Percentiles rank a stretch among this genome's conserved stretches.
Conservation (phyloP, 108 stramenopile genomes). For the Ochromonas danica region DNA sequence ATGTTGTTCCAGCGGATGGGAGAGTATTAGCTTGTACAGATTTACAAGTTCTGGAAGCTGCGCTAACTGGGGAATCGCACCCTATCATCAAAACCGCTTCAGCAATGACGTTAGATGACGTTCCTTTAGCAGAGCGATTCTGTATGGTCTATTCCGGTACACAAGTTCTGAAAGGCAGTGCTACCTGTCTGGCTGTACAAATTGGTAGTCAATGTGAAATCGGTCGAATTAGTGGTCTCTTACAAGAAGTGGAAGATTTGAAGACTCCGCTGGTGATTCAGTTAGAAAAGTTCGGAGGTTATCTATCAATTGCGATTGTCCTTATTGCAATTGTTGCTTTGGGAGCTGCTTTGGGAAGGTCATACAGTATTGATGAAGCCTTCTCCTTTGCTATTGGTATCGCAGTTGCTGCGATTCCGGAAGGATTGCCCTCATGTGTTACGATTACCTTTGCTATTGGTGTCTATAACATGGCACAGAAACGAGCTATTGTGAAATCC, state of each 20-base stretch:
- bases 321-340: neutral
- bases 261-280: constrained; percentile 28
- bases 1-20: constrained; percentile 80
- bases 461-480: constrained; percentile 36
- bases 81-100: constrained; percentile 41
- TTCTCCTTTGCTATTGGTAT: constrained; percentile 31
- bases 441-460: constrained; percentile 48
- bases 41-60: constrained; percentile 75
- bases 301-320: neutral
- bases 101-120: constrained; percentile 42
- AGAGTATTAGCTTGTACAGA: constrained; percentile 70
- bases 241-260: neutral
- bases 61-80: constrained; percentile 84
- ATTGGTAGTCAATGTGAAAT: constrained; percentile 60
- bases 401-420: constrained; percentile 35
- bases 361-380: neutral
- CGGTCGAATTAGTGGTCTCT: constrained; percentile 22
- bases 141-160: constrained; percentile 67
- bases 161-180: constrained; percentile 54
- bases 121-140: constrained; percentile 55
- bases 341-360: neutral
- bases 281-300: neutral
- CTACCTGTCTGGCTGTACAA: constrained; percentile 50
- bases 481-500: constrained; percentile 61
- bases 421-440: constrained; percentile 46